Evolutionary conservation across 1,139 yeast genomes (phyloP).

Genomic region (Debaryomyces singareniensis): DNA sequence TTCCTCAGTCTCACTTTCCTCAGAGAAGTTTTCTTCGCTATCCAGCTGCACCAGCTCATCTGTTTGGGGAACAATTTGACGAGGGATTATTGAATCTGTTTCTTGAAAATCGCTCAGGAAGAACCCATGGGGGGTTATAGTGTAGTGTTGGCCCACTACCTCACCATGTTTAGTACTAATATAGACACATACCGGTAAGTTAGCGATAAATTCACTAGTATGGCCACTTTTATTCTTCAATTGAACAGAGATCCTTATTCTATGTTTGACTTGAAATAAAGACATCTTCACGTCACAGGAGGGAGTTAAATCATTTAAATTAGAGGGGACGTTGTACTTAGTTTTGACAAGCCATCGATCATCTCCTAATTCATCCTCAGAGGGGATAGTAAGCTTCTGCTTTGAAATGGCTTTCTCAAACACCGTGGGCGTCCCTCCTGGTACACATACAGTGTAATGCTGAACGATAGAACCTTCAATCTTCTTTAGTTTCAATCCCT

Average conservation of each 20-base stretch:
- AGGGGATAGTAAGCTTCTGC: constrained; percentile 22
- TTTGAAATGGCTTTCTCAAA: constrained; percentile 33
- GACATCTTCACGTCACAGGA: constrained; percentile 47
- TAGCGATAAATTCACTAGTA: constrained; percentile 62
- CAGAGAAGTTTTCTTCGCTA: constrained; percentile 4
- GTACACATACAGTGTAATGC: constrained; percentile 34
- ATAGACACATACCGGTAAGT: constrained; percentile 56
- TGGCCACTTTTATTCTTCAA: constrained; percentile 58
- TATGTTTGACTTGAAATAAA: constrained; percentile 53
- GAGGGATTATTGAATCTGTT: constrained; percentile 24
- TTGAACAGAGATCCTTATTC: constrained; percentile 50
- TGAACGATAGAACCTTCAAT: constrained; percentile 49
- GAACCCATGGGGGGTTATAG: constrained; percentile 46
- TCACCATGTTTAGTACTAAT: constrained; percentile 47
- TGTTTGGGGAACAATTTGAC: constrained; percentile 3
- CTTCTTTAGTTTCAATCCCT: constrained; percentile 44
- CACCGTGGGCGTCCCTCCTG: constrained; percentile 35
- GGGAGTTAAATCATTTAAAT: constrained; percentile 49
- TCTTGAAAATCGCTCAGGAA: constrained; percentile 31
- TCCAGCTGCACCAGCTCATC: constrained; percentile 10
- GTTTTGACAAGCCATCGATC: constrained; percentile 52
- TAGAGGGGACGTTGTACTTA: constrained; percentile 44
- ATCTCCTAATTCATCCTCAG: constrained; percentile 20
- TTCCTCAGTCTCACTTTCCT: constrained; percentile 20
- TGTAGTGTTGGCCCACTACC: constrained; percentile 45